A percentile compares a stretch with the other conserved stretches of the same genome.
Evolutionary conservation across 192 early-diverging fungal species (phyloP).

Genomic region (Coemansia sp.): DNA sequence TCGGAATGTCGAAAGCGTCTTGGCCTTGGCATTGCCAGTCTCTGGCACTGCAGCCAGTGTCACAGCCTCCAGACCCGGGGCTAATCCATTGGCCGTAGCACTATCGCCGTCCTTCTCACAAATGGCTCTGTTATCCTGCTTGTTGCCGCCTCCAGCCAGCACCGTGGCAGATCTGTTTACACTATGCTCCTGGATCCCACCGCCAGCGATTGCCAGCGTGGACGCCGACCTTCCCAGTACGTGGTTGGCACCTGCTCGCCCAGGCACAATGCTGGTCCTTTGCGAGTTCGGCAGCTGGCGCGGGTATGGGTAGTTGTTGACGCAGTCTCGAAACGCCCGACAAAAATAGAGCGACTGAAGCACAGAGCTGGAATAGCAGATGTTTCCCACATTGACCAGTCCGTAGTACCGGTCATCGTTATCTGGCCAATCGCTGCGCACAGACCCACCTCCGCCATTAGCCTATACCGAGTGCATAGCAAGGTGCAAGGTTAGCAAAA

Average conservation of each 20-base stretch:
- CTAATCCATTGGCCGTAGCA: neutral
- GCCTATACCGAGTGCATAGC: conserved; percentile 16
- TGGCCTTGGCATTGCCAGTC: neutral
- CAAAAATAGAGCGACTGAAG: conserved; percentile 96
- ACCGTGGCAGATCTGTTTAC: neutral
- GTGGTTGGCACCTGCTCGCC: neutral
- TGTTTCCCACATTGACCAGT: conserved; percentile 79
- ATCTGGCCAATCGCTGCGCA: conserved; percentile 47
- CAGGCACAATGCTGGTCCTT: conserved; percentile 6
- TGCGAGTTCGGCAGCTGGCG: conserved; percentile 14
- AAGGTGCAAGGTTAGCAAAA: neutral
- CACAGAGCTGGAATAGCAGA: conserved; percentile 91
- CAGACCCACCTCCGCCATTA: conserved; percentile 15
- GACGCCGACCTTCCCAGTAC: conserved; percentile 13
- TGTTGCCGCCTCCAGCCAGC: neutral
- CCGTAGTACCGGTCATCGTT: conserved; percentile 82
- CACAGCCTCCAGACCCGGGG: neutral
- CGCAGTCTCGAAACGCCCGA: conserved; percentile 89
- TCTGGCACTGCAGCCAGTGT: conserved; percentile 3
- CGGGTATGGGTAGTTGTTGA: conserved; percentile 72
- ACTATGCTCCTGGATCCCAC: neutral
- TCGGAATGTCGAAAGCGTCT: conserved; percentile 23
- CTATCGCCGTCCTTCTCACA: neutral
- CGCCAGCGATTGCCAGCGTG: neutral
- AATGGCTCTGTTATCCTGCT: neutral